Conservation (phyloP, 1,284 basidiomycete species). For the Apiotrichum sp. region DNA sequence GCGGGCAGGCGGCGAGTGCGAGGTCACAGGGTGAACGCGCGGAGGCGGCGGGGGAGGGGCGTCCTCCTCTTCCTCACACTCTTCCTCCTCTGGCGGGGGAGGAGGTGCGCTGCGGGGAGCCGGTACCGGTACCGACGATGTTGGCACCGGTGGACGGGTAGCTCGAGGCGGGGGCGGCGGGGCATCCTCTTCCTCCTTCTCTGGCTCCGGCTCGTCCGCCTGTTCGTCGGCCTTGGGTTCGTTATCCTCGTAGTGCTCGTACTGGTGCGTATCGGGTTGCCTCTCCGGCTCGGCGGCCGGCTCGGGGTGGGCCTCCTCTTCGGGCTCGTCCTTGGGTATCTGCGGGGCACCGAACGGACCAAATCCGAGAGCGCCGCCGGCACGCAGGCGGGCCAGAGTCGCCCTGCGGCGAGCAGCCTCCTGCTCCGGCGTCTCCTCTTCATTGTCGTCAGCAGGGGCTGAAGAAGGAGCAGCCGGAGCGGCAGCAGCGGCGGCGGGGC, state of each 20-base stretch:
- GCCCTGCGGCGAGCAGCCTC: slow-evolving; percentile 41
- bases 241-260: slow-evolving; percentile 6
- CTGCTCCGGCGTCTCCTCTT: slow-evolving; percentile 43
- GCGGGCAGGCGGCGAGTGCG: slow-evolving; percentile 16
- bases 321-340: background rate
- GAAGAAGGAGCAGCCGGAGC: background rate
- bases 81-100: slow-evolving; percentile 3
- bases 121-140: too few species aligned
- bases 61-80: slow-evolving; percentile 12
- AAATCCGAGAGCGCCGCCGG: slow-evolving; percentile 43
- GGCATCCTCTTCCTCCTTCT: background rate
- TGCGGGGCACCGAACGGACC: slow-evolving; percentile 32
- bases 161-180: slow-evolving; percentile 12
- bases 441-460: slow-evolving; percentile 2
- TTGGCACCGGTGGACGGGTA: background rate
- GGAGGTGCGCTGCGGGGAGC: slow-evolving; percentile 1
- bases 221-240: background rate
- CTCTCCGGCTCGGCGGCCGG: background rate
- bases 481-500: background rate
- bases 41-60: slow-evolving; percentile 13
- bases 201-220: too few species aligned
- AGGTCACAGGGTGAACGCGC: slow-evolving; percentile 19
- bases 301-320: background rate
- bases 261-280: background rate
- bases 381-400: slow-evolving; percentile 41